Percentiles rank a stretch among this genome's conserved stretches.
phyloP scores from a whole-genome alignment of 768 basidiomycete species.

The Asterophora parasitica region DNA sequence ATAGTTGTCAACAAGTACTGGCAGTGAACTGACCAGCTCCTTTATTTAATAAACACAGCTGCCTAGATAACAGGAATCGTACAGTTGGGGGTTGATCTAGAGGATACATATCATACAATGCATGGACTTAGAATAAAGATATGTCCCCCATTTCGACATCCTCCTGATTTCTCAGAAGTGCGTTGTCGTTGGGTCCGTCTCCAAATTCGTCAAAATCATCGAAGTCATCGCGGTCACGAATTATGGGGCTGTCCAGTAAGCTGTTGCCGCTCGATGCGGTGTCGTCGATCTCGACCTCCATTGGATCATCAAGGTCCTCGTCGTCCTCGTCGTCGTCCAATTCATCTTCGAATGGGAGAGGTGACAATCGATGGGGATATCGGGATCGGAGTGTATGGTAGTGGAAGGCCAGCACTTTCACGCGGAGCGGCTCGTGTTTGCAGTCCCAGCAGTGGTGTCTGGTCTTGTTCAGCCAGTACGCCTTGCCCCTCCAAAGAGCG shows the following conservation, averaged over 20 bases:
- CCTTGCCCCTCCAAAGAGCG: constrained; percentile 5
- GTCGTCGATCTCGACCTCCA: constrained; percentile 5
- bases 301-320: not conserved
- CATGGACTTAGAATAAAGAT: constrained; percentile 4
- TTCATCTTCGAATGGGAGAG: no score
- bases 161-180: constrained; percentile 2
- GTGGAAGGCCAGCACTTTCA: constrained; percentile 12
- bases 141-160: constrained; percentile 5
- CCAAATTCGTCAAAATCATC: constrained; percentile 13
- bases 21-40: no score
- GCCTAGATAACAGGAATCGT: no score
- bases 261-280: not conserved
- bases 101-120: constrained; percentile 2
- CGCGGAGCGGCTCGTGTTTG: constrained; percentile 13
- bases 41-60: no score
- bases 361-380: not conserved
- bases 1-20: no score
- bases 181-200: constrained; percentile 6
- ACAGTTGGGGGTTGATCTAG: constrained; percentile 1
- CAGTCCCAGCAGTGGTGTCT: constrained; percentile 12
- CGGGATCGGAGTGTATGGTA: constrained; percentile 3
- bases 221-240: constrained; percentile 19
- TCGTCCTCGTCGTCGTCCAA: not conserved
- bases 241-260: constrained; percentile 14
- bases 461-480: constrained; percentile 9